A percentile compares a stretch with the other conserved stretches of the same genome.
Conservation (phyloP, 805 yeast species). For the Kodamaea restingae region DNA sequence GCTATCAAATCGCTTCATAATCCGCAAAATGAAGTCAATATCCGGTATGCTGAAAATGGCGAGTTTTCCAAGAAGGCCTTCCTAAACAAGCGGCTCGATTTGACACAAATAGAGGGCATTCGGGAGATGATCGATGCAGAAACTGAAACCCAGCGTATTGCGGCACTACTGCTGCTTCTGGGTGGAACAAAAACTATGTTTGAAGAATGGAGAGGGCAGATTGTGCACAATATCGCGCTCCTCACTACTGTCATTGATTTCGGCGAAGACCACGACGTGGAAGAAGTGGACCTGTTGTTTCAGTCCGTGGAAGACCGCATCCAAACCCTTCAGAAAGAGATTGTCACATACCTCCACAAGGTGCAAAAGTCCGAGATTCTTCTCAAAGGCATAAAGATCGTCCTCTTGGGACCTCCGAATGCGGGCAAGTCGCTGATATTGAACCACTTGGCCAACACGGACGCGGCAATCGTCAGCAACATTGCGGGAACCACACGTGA, state of each 20-base stretch:
- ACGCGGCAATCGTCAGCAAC: conserved; percentile 86
- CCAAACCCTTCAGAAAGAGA: conserved; percentile 37
- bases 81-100: conserved; percentile 74
- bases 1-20: conserved; percentile 57
- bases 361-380: conserved; percentile 60
- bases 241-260: conserved; percentile 90
- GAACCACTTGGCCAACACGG: conserved; percentile 70
- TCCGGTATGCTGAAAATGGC: conserved; percentile 88
- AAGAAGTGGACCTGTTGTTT: conserved; percentile 54
- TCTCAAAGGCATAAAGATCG: conserved; percentile 66
- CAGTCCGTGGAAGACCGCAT: conserved; percentile 46
- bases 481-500: conserved; percentile 96
- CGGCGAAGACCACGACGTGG: conserved; percentile 88
- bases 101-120: conserved; percentile 89
- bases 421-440: conserved; percentile 92
- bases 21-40: conserved; percentile 32
- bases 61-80: conserved; percentile 89
- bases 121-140: conserved; percentile 89
- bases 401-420: conserved; percentile 87
- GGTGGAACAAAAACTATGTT: conserved; percentile 62
- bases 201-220: conserved; percentile 58
- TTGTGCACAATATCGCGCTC: conserved; percentile 66
- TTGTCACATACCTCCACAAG: conserved; percentile 41
- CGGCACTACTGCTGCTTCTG: conserved; percentile 68
- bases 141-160: conserved; percentile 79